These are phyloP conservation scores for Dacryopinax spathularia DNA, from an alignment of 768 basidiomycete species.

Conservation along the genomic window DNA sequence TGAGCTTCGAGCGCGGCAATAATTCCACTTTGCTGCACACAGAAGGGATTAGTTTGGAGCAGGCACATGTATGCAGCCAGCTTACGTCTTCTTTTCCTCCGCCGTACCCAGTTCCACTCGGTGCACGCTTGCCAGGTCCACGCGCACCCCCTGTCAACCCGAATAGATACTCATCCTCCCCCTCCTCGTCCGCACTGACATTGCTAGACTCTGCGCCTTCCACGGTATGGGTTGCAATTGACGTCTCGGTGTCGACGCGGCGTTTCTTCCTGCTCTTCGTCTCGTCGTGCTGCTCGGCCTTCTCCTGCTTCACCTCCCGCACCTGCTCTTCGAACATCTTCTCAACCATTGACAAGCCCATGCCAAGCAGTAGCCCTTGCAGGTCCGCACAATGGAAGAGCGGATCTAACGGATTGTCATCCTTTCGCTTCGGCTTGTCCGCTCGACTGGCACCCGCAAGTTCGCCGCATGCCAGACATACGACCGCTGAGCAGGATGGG, in stretches of 20 bases:
- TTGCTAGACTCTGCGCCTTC: not conserved
- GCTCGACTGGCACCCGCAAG: constrained; percentile 28
- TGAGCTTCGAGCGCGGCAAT: constrained; percentile 64
- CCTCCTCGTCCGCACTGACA: constrained; percentile 1
- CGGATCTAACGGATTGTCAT: constrained; percentile 33
- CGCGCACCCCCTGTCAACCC: constrained; percentile 9
- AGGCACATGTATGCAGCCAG: constrained; percentile 6
- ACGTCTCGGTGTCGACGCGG: constrained; percentile 5
- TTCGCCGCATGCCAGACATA: constrained; percentile 64
- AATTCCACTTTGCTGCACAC: constrained; percentile 58
- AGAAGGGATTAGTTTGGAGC: not conserved
- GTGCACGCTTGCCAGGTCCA: constrained; percentile 45
- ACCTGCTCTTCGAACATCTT: constrained; percentile 41
- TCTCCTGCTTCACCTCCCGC: constrained; percentile 16
- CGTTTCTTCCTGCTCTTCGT: constrained; percentile 15
- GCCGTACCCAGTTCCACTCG: constrained; percentile 79
- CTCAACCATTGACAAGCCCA: constrained; percentile 79
- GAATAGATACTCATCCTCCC: constrained; percentile 4
- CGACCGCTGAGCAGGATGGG: constrained; percentile 36
- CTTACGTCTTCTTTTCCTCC: constrained; percentile 72
- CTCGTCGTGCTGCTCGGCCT: constrained; percentile 15
- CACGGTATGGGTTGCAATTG: not conserved
- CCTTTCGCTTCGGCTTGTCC: constrained; percentile 29
- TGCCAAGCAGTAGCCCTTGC: constrained; percentile 80
- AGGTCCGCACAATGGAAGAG: constrained; percentile 83